Percentiles rank a stretch among this genome's conserved stretches.
Evolutionary conservation across 352 stramenopile species (phyloP).

Genomic region (Phytophthora crassamura): DNA sequence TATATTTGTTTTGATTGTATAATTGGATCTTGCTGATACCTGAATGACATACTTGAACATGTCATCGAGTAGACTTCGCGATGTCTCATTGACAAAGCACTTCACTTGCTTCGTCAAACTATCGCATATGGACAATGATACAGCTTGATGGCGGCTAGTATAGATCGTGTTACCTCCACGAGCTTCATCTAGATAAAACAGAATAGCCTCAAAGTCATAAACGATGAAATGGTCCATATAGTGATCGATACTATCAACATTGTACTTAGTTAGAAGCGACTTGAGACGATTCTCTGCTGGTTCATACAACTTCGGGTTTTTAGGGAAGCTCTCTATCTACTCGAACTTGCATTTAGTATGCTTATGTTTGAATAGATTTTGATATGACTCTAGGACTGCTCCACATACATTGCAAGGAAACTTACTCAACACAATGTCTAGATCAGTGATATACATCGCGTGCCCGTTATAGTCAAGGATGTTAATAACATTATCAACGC

Average conservation of each 20-base stretch:
- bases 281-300: background rate
- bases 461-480: conserved; percentile 8
- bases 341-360: background rate
- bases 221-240: conserved; percentile 32
- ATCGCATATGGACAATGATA: background rate
- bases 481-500: background rate
- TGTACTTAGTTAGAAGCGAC: too few species aligned
- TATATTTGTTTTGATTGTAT: too few species aligned
- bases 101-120: background rate
- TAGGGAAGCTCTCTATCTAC: background rate
- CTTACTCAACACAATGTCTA: background rate
- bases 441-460: background rate
- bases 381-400: background rate
- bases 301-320: background rate
- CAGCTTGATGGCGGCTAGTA: background rate
- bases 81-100: too few species aligned
- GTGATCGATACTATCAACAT: conserved; percentile 3
- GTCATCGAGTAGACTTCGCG: too few species aligned
- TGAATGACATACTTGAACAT: too few species aligned
- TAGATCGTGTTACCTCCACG: background rate
- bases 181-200: background rate
- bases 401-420: background rate
- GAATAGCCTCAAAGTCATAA: conserved; percentile 12
- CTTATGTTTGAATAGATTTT: background rate
- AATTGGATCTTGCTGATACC: too few species aligned